Evolutionary conservation across 352 stramenopile species (phyloP).

Genomic region (Globisporangium parvum): DNA sequence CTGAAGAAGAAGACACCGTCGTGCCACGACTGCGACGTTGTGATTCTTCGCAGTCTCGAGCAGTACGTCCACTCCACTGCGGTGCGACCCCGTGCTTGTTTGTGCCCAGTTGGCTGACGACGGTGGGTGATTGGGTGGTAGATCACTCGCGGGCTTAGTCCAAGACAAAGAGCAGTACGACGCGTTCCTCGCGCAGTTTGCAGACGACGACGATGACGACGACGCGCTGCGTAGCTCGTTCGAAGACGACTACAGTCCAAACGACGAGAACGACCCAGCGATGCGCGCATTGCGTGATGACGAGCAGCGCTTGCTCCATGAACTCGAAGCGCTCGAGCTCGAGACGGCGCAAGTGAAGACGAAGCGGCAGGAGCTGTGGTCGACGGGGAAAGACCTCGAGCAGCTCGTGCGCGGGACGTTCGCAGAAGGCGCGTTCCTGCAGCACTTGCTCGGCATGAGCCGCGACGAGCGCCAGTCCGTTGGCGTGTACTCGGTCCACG

Average conservation of each 20-base stretch:
- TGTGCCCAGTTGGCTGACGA: not conserved
- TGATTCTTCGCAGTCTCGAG: conserved; percentile 42
- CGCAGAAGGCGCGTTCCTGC: conserved; percentile 63
- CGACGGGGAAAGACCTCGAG: conserved; percentile 63
- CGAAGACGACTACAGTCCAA: conserved; percentile 16
- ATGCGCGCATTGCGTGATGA: conserved; percentile 54
- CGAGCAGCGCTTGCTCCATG: conserved; percentile 40
- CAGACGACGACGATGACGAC: conserved; percentile 29
- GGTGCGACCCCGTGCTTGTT: not conserved
- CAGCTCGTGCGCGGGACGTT: conserved; percentile 69
- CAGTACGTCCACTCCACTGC: conserved; percentile 37
- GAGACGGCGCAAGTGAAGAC: conserved; percentile 45
- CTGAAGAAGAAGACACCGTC: conserved; percentile 68
- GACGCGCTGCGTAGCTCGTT: conserved; percentile 4
- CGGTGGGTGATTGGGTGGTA: conserved; percentile 7
- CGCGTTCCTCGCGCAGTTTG: conserved; percentile 45
- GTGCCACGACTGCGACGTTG: conserved; percentile 64
- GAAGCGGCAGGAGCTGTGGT: conserved; percentile 69
- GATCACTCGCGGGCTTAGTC: conserved; percentile 36
- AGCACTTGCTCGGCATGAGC: conserved; percentile 65
- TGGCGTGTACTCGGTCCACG: conserved; percentile 67
- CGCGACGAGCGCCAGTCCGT: conserved; percentile 75
- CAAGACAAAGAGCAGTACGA: conserved; percentile 51
- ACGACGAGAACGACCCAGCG: conserved; percentile 35
- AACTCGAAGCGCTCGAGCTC: conserved; percentile 52